Conservation (phyloP, 1,284 basidiomycete species). For the Butyriboletus regius region DNA sequence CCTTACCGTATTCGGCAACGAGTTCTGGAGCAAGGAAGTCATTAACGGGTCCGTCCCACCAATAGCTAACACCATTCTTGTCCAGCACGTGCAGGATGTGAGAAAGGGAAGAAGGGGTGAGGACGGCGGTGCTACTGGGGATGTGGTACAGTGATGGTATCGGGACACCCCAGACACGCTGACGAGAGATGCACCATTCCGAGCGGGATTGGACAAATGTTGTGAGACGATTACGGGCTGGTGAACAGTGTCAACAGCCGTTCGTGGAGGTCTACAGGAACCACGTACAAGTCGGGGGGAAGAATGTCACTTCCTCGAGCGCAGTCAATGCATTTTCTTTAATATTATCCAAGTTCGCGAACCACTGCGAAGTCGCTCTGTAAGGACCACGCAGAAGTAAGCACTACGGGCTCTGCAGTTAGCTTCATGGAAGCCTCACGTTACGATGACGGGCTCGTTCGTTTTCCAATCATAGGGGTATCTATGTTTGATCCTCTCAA, state of each 20-base stretch:
- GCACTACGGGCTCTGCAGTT: neutral
- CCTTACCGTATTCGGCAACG: constrained; percentile 38
- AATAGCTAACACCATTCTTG: constrained; percentile 69
- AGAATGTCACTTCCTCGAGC: constrained; percentile 69
- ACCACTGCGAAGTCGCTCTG: constrained; percentile 98
- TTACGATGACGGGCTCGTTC: constrained; percentile 83
- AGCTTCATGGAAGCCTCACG: constrained; percentile 41
- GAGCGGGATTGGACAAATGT: constrained; percentile 81
- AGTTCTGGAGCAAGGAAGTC: constrained; percentile 72
- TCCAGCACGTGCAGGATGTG: constrained; percentile 76
- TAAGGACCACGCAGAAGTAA: constrained; percentile 9
- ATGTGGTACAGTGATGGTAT: constrained; percentile 82
- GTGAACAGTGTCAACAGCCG: constrained; percentile 6
- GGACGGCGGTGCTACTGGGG: constrained; percentile 57
- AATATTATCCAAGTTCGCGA: constrained; percentile 81
- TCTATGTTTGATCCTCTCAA: constrained; percentile 72
- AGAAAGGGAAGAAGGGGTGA: constrained; percentile 62
- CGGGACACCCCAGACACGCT: constrained; percentile 96
- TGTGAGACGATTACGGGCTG: constrained; percentile 79
- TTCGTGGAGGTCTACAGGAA: neutral
- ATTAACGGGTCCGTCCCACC: constrained; percentile 84
- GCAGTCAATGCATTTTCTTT: constrained; percentile 71
- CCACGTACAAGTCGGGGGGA: constrained; percentile 61
- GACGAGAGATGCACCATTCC: constrained; percentile 99
- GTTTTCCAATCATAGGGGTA: constrained; percentile 99